Conservation (phyloP, 495 filamentous ascomycete genomes). For the Tirmania nivea region DNA sequence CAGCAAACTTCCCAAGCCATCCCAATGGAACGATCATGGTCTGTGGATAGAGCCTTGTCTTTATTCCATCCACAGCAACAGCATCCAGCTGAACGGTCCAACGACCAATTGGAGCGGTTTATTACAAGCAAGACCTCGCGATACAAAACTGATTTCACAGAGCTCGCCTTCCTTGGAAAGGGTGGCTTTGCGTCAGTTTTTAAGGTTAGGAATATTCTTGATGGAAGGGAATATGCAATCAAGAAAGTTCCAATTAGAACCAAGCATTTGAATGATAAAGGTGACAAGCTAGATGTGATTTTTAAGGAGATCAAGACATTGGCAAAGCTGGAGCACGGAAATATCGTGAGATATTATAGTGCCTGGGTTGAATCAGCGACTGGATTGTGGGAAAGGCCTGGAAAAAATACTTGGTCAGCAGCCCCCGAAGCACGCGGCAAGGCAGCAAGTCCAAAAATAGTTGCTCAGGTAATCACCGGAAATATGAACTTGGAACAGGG, state of each 20-base stretch:
- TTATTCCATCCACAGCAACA: background rate
- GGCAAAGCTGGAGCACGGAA: conserved; percentile 31
- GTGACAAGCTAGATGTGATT: conserved; percentile 27
- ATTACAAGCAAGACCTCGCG: background rate
- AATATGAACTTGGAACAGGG: too few relatives aligned
- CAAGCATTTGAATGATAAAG: conserved; percentile 24
- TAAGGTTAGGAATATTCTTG: conserved; percentile 30
- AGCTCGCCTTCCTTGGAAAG: conserved; percentile 23
- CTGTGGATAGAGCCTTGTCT: too few relatives aligned
- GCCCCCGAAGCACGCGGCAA: too few relatives aligned
- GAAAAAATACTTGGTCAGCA: too few relatives aligned
- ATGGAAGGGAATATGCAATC: conserved; percentile 30
- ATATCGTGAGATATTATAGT: conserved; percentile 33
- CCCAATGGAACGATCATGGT: too few relatives aligned
- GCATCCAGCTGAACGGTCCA: background rate
- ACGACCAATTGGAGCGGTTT: too few relatives aligned
- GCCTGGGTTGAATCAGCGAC: conserved; percentile 28
- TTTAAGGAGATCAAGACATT: conserved; percentile 34
- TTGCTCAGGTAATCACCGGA: too few relatives aligned
- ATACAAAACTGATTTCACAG: background rate
- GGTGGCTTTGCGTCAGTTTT: conserved; percentile 34
- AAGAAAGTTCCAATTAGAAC: conserved; percentile 33
- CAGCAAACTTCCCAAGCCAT: too few relatives aligned
- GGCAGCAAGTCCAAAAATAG: too few relatives aligned
- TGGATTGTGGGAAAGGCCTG: background rate